Evolutionary conservation across 2,329 filamentous ascomycete genomes (phyloP), one percentile per base, ranked within the genome.

Genomic region (Apiospora sp.): DNA sequence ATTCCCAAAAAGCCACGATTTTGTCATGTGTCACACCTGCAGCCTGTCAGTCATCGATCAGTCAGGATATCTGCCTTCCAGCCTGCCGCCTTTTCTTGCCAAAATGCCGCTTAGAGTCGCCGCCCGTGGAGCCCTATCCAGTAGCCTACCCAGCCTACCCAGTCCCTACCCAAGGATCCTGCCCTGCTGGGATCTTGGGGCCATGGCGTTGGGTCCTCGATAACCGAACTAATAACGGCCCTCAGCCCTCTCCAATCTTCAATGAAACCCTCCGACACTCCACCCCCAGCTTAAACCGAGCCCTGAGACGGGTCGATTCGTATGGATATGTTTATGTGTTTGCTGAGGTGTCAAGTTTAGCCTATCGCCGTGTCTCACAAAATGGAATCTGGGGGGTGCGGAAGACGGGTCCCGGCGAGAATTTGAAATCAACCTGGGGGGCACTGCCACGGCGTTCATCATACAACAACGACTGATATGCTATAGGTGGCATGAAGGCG

Each of bases 191-290:
- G 58, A 41, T 64, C 19, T 22, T 41, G 34, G 58, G 34, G 58
- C 58, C 58, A 41, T n/a, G 58, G 58, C 58, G 58, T 34, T 64
- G 58, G 58, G 58, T 64, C 58, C n/a, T 19, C 14, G 19, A 37
- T 37, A 37, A 22, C 27, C 30, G 27, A 61, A 61, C 54, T 61
- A 61, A 22, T 34, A 19, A 10, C 54, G 27, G 7, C 34, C 54
- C 54, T 61, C 30, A 61, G 54, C 54, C 54, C 54, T 61, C 54
- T 61, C 4, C 27, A 34, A 61, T 61, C 54, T 22, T 61, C 27
- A 61, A n/a, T 61, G 54, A 61, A 61, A 61, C 54, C 54, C 54
- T 37, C 30, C 30, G 8, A 19, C 30, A 37, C 54, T 61, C 54
- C 54, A 61, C 54, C 54, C 54, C 54, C 54, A 22, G 54, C 8